phyloP scores from a whole-genome alignment of 176 grass and related monocot genomes.

The Oryza punctata region DNA sequence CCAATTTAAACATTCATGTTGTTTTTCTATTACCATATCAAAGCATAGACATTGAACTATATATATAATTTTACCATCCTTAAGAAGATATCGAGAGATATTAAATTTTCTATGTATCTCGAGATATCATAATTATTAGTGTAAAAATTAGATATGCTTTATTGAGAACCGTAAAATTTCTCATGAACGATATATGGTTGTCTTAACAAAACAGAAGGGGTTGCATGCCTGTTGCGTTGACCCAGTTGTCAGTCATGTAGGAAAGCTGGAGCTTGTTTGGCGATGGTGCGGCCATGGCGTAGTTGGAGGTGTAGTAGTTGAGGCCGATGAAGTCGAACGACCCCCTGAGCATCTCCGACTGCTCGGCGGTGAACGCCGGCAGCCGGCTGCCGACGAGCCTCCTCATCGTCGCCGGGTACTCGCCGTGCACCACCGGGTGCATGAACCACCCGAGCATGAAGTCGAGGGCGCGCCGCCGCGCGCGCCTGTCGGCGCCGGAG shows the following conservation, averaged over 20 bases:
- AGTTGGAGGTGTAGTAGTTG: conserved; percentile 74
- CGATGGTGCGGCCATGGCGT: background rate
- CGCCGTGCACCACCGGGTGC: conserved; percentile 61
- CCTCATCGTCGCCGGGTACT: conserved; percentile 70
- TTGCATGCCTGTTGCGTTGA: background rate
- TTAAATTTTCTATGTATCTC: no score
- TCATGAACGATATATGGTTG: no score
- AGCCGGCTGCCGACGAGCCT: conserved; percentile 52
- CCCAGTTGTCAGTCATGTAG: conserved; percentile 46
- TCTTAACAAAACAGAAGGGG: no score
- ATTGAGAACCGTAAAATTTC: no score
- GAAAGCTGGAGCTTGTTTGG: background rate
- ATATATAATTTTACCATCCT: no score
- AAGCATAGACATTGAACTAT: no score
- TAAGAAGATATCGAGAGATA: no score
- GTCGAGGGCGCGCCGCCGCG: conserved; percentile 51
- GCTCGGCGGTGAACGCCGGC: conserved; percentile 52
- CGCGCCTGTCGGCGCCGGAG: conserved; percentile 34
- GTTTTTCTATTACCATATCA: no score
- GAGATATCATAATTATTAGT: no score
- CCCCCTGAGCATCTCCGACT: conserved; percentile 37
- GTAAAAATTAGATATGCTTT: no score
- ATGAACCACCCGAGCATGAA: conserved; percentile 77
- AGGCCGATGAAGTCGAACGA: conserved; percentile 72
- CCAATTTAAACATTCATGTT: no score